Evolutionary conservation across 1,284 basidiomycete genomes (phyloP).

Genomic region (Grifola frondosa): DNA sequence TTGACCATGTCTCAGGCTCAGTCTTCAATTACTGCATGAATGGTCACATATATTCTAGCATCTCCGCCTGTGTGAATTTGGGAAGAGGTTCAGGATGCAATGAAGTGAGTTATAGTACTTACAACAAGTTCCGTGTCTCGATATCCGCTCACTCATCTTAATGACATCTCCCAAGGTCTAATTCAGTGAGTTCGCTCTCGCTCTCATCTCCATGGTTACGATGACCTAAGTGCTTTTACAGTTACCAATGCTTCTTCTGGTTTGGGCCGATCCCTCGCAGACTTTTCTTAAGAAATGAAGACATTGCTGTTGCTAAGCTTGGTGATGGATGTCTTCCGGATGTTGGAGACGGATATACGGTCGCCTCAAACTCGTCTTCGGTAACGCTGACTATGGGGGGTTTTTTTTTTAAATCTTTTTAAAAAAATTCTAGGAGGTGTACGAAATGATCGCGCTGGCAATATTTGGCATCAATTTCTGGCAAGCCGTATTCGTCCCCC

Average conservation of each 20-base stretch:
- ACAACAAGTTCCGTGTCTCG: too few relatives aligned
- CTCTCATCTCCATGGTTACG: not conserved
- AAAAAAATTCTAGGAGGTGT: slow-evolving; percentile 30
- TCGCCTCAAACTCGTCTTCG: slow-evolving; percentile 42
- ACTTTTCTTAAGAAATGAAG: slow-evolving; percentile 25
- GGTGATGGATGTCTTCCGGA: slow-evolving; percentile 31
- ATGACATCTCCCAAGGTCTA: slow-evolving; percentile 9
- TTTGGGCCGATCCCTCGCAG: slow-evolving; percentile 27
- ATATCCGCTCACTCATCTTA: too few relatives aligned
- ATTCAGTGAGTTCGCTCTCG: slow-evolving; percentile 3
- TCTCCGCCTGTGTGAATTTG: too few relatives aligned
- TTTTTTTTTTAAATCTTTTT: too few relatives aligned
- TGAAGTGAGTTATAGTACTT: too few relatives aligned
- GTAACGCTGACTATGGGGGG: slow-evolving; percentile 38
- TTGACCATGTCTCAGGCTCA: too few relatives aligned
- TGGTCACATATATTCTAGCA: too few relatives aligned
- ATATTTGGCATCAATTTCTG: slow-evolving; percentile 38
- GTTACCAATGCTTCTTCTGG: slow-evolving; percentile 34
- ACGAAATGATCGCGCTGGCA: slow-evolving; percentile 27
- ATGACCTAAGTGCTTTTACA: slow-evolving; percentile 2
- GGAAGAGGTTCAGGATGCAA: too few relatives aligned
- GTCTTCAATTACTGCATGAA: too few relatives aligned
- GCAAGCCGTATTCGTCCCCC: slow-evolving; percentile 32
- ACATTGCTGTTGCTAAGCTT: slow-evolving; percentile 33
- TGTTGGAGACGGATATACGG: slow-evolving; percentile 36